Conservation (phyloP, 306 rosid genomes). For the Herpetospermum pedunculosum region DNA sequence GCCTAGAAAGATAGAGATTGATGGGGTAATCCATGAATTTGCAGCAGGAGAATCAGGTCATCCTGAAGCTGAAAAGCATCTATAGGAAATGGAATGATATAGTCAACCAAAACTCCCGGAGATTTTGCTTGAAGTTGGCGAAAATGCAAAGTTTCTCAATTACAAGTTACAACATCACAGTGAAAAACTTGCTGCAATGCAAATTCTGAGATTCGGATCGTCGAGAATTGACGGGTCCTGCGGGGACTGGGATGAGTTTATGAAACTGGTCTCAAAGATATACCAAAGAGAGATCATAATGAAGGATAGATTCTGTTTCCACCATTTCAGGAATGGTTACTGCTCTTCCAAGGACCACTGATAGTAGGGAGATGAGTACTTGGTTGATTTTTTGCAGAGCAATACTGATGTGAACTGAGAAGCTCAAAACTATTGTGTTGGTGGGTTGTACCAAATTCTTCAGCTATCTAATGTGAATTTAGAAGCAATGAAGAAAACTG, state of each 20-base stretch:
- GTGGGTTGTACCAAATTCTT: background rate
- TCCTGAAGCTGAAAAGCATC: slow-evolving; percentile 25
- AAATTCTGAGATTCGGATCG: slow-evolving; percentile 14
- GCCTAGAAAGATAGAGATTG: slow-evolving; percentile 44
- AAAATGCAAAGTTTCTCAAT: slow-evolving; percentile 31
- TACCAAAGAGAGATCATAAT: slow-evolving; percentile 23
- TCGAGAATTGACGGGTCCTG: slow-evolving; percentile 25
- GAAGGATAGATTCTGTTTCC: slow-evolving; percentile 24
- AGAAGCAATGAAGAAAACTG: background rate
- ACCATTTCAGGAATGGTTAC: slow-evolving; percentile 24
- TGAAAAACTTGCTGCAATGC: slow-evolving; percentile 29
- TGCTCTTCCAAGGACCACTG: slow-evolving; percentile 26
- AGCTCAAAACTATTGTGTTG: background rate
- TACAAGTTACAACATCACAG: slow-evolving; percentile 28
- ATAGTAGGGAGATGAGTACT: background rate
- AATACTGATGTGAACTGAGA: background rate
- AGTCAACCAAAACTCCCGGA: slow-evolving; percentile 24
- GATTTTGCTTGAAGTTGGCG: slow-evolving; percentile 37
- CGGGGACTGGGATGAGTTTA: slow-evolving; percentile 22
- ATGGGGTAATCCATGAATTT: slow-evolving; percentile 36
- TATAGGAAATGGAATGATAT: slow-evolving; percentile 26
- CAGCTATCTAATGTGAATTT: background rate
- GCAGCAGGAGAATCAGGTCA: slow-evolving; percentile 42
- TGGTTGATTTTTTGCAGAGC: background rate
- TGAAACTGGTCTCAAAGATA: slow-evolving; percentile 24